phyloP scores from a whole-genome alignment of 371 early-diverging fungal species.

The Syncephalastrum monosporum region DNA sequence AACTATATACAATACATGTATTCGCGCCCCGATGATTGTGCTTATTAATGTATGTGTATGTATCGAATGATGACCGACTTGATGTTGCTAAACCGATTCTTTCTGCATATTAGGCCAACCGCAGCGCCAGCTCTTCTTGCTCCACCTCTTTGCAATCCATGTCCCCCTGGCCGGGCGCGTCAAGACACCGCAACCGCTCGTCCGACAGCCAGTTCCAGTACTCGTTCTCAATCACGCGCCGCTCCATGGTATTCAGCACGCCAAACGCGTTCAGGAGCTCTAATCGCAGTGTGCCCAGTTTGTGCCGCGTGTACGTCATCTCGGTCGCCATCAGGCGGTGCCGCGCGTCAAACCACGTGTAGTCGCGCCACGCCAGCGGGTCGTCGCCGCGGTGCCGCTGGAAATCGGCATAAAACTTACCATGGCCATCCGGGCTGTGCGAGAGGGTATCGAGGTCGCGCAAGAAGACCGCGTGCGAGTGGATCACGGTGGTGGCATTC shows the following conservation, averaged over 20 bases:
- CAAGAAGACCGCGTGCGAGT: conserved; percentile 47
- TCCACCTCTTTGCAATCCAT: not conserved
- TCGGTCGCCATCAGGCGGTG: conserved; percentile 51
- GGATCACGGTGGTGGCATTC: not conserved
- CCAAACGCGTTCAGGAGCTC: conserved; percentile 48
- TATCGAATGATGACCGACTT: no score
- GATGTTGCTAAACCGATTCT: no score
- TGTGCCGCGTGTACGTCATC: conserved; percentile 47
- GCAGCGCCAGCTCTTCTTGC: not conserved
- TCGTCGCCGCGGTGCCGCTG: conserved; percentile 4
- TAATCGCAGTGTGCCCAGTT: conserved; percentile 50
- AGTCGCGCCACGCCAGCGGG: conserved; percentile 7
- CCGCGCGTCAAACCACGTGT: conserved; percentile 27
- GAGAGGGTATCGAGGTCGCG: conserved; percentile 37
- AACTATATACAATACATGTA: not conserved
- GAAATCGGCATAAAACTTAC: no score
- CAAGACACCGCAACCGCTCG: conserved; percentile 34
- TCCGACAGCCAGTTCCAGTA: conserved; percentile 60
- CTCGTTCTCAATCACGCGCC: conserved; percentile 46
- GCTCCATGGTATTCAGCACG: conserved; percentile 47
- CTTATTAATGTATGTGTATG: not conserved
- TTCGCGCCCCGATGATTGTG: not conserved
- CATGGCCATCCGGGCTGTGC: no score
- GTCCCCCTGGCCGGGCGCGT: not conserved
- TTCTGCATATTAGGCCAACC: no score